These are phyloP conservation scores for Rhynchospora pubera DNA, from an alignment of 176 grass and related monocot species.

Conservation along the genomic window DNA sequence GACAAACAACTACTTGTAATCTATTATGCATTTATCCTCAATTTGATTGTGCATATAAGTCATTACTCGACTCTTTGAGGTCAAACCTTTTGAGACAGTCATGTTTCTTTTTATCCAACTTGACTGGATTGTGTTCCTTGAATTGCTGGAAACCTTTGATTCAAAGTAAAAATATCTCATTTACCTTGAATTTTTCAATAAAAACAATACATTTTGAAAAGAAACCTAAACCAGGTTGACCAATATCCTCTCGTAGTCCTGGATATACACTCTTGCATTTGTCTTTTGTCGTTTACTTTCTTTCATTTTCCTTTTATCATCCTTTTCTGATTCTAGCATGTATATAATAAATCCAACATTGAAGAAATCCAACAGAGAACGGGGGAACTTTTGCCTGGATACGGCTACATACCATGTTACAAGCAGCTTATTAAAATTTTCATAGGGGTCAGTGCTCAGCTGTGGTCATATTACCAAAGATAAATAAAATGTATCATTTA, in stretches of 20 bases:
- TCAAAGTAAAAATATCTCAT: too few relatives aligned
- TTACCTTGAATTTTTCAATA: too few relatives aligned
- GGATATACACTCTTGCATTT: background rate
- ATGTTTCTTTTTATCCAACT: background rate
- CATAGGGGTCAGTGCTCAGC: background rate
- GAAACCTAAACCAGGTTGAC: too few relatives aligned
- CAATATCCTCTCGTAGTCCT: background rate
- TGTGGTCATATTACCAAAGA: background rate
- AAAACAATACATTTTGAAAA: too few relatives aligned
- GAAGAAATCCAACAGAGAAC: background rate
- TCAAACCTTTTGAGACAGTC: background rate
- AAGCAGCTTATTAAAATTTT: background rate
- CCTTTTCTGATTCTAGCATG: background rate
- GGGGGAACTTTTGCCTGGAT: background rate
- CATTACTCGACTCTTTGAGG: background rate
- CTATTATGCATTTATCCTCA: background rate
- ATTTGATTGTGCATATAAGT: background rate
- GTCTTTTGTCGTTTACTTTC: background rate
- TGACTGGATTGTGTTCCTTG: background rate
- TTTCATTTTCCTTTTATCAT: background rate
- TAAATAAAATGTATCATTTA: background rate
- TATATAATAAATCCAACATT: background rate
- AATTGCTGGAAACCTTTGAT: too few relatives aligned
- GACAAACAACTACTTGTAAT: background rate
- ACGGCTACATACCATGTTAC: slow-evolving; percentile 3